Base-by-base conservation (phyloP, 768 basidiomycete genomes). In the Rickenella mellea region DNA sequence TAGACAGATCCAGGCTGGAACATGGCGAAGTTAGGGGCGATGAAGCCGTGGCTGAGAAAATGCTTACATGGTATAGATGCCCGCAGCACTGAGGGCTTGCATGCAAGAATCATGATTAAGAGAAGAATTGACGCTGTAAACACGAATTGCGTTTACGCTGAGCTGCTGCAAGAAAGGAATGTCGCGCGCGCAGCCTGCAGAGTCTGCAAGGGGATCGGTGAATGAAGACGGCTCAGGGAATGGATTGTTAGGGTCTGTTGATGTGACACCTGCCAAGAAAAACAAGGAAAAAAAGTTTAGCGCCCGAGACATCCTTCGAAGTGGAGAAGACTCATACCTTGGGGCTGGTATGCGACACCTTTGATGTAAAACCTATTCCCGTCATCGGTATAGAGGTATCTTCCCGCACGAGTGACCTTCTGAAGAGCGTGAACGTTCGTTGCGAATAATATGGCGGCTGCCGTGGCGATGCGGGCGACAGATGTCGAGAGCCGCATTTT, bases 61-160 rank as follows among this genome's bases (percentile, higher is more conserved):
- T 12, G 67, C 83, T 55, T 48, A 93, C 91, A 94, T 82, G 40
- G 83, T 74, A 61, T 96, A 94, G 42, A 96, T 96, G 21, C 83
- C 83, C 27, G 88, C 88, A 17, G 62, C 59, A 51, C 78, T 81
- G 46, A 96, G 71, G 11, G 76, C 60, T 27, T 60, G 60, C 92
- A 97, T 94, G 62, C 92, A 97, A 1, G 63, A 63, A 57, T 92
- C 89, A 48, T 97, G 92, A 61, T 94, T 83, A 43, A 81, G 62
- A 26, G 80, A 70, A 0, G 87, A 74, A 55, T 92, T 74, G 48
- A 93, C 90, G 44, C 81, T 85, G 69, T 96, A 96, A 2, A 82
- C 82, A 42, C 90, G 81, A 38, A 96, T 68, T 29, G 81, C 67
- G 55, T 93, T 96, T 55, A 93, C 76, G 8, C 76, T 73, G 15